Evolutionary conservation across 352 stramenopile species (phyloP).

Genomic region (Phytophthora multivora): DNA sequence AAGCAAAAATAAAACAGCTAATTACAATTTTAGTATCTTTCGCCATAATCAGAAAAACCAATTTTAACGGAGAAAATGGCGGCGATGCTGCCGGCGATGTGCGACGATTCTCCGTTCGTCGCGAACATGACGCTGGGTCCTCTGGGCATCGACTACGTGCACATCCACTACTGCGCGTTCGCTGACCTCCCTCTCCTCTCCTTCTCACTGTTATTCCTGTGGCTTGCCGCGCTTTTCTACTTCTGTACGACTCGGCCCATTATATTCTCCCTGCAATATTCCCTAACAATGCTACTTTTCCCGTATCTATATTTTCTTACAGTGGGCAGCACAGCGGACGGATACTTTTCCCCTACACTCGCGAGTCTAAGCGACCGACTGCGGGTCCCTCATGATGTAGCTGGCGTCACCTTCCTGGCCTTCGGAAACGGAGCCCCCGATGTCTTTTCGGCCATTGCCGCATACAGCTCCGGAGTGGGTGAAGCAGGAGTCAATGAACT

Average conservation of each 20-base stretch:
- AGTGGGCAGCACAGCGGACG: slow-evolving; percentile 96
- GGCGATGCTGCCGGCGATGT: slow-evolving; percentile 17
- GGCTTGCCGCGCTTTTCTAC: slow-evolving; percentile 82
- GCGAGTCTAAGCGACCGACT: slow-evolving; percentile 94
- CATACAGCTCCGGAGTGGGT: slow-evolving; percentile 75
- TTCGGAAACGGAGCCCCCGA: slow-evolving; percentile 98
- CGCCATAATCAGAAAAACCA: no score
- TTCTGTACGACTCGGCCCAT: slow-evolving; percentile 49
- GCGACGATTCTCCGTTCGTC: slow-evolving; percentile 40
- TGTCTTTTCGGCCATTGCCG: slow-evolving; percentile 92
- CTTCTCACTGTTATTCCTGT: slow-evolving; percentile 56
- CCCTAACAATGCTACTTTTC: no score
- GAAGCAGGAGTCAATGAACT: slow-evolving; percentile 92
- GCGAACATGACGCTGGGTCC: slow-evolving; percentile 73
- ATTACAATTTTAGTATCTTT: neutral
- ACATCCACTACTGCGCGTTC: slow-evolving; percentile 78
- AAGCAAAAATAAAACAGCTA: no score
- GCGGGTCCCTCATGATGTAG: slow-evolving; percentile 90
- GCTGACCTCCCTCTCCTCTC: slow-evolving; percentile 53
- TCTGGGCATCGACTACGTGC: slow-evolving; percentile 80
- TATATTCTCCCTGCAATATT: neutral
- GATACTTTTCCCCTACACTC: slow-evolving; percentile 97
- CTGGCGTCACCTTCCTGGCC: slow-evolving; percentile 97
- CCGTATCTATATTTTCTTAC: slow-evolving; percentile 17
- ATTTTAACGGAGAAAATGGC: neutral